Evolutionary conservation across 345 rosid species (phyloP), one percentile per base, ranked within the genome.

Genomic region (Arabidopsis arenosa): DNA sequence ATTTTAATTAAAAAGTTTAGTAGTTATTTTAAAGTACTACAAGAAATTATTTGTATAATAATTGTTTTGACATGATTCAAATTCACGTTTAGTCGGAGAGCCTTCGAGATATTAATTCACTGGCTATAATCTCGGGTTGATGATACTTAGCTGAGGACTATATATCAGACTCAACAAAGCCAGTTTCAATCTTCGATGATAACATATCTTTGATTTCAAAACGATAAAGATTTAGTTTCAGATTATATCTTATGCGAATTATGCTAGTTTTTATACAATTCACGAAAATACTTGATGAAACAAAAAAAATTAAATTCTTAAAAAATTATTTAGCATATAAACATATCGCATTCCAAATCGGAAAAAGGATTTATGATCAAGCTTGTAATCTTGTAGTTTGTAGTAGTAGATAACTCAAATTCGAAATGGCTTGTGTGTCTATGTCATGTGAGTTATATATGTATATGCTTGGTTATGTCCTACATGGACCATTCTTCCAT

Each of bases 401-500:
- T 18, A 18, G 18, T 49, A 49, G 55, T 49, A 41, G n/a, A 12
- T 12, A 41, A 41, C 54, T 49, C 26, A 7, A 49, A 8, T 8
- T 49, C 5, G 26, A 18, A 17, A 8, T 17, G 10, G 12, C 3
- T 32, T n/a, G 6, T n/a, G 6, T 55, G 18, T 30, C 7, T 56
- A 15, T 7, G 13, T 57, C 40, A 36, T 57, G 39, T 57, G 13
- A 35, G 7, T 4, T 15, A 35, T 58, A 61, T 9, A 21, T 23
- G 3, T 12, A 17, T 15, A 30, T 53, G 59, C 26, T 61, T 45
- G 36, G 21, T 45, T 35, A 15, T 70, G 75, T 64, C 66, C 72
- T 77, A 70, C 71, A 35, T 66, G 49, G 60, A 70, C 71, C 60
- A 15, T 63, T 70, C 75, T 62, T 62, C 17, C 58, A 44, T 69